These are phyloP conservation scores for Suhomyces pyralidae DNA, from an alignment of 805 yeast genomes.

Conservation along the genomic window DNA sequence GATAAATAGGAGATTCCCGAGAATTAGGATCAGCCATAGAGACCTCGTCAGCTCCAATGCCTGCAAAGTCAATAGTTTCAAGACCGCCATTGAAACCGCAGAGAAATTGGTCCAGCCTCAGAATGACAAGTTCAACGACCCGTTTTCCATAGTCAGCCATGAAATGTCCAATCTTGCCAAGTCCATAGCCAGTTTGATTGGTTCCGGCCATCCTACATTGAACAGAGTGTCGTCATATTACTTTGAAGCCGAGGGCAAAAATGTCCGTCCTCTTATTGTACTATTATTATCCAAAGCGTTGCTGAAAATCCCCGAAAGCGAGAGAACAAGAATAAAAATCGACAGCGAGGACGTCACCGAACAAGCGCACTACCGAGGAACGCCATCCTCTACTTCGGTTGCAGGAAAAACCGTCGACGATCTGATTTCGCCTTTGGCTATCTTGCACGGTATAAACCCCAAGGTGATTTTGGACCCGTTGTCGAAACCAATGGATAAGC, in stretches of 20 bases:
- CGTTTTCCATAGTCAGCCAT: slow-evolving; percentile 83
- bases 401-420: slow-evolving; percentile 60
- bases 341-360: slow-evolving; percentile 65
- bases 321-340: slow-evolving; percentile 61
- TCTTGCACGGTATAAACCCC: slow-evolving; percentile 91
- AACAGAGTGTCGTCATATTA: slow-evolving; percentile 92
- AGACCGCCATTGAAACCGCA: slow-evolving; percentile 67
- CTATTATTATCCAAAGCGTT: slow-evolving; percentile 79
- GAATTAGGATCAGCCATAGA: not conserved
- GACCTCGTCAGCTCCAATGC: not conserved
- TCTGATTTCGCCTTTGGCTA: slow-evolving; percentile 74
- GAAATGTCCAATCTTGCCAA: slow-evolving; percentile 89
- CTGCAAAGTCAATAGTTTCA: slow-evolving; percentile 15
- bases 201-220: slow-evolving; percentile 90
- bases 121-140: slow-evolving; percentile 58
- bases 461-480: slow-evolving; percentile 75
- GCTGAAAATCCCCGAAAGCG: slow-evolving; percentile 63
- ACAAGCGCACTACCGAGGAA: slow-evolving; percentile 60
- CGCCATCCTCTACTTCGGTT: slow-evolving; percentile 50
- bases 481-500: slow-evolving; percentile 70
- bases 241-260: slow-evolving; percentile 95
- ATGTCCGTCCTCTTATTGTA: slow-evolving; percentile 88
- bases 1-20: not conserved
- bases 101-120: slow-evolving; percentile 70
- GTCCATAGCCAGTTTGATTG: slow-evolving; percentile 81